Conservation (phyloP, 1,139 yeast genomes). For the Scheffersomyces illinoinensis region DNA sequence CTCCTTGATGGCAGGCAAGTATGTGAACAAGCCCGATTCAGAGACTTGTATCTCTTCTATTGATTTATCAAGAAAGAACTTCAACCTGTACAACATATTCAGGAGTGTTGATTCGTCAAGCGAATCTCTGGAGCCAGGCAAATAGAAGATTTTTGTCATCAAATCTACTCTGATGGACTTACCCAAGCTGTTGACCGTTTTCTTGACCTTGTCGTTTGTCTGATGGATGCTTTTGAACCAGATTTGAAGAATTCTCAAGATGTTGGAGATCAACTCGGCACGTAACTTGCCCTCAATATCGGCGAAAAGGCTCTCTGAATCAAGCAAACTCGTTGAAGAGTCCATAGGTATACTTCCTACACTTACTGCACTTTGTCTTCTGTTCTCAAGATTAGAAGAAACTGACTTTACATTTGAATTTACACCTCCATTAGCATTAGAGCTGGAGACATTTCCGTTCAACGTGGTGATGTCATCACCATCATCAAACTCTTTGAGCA, state of each 20-base stretch:
- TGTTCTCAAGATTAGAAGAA: neutral
- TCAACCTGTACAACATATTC: constrained; percentile 16
- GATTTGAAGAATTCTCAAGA: constrained; percentile 23
- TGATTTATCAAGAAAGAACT: constrained; percentile 21
- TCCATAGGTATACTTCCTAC: neutral
- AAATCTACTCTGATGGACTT: constrained; percentile 8
- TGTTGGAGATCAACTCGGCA: constrained; percentile 27
- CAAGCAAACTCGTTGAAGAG: neutral
- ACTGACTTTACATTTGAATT: neutral
- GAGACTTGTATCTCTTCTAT: constrained; percentile 17
- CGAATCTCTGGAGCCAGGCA: constrained; percentile 14
- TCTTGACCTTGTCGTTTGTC: constrained; percentile 10
- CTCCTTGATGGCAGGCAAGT: constrained; percentile 28
- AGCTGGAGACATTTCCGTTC: constrained; percentile 19
- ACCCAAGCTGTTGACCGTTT: constrained; percentile 2
- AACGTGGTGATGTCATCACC: constrained; percentile 35
- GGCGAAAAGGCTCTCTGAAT: constrained; percentile 13
- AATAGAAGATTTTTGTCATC: constrained; percentile 16
- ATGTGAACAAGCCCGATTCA: constrained; percentile 13
- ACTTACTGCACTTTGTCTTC: neutral
- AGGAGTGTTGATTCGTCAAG: constrained; percentile 16
- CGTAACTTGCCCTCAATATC: constrained; percentile 28
- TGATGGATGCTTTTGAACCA: constrained; percentile 24
- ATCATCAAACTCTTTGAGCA: constrained; percentile 15
- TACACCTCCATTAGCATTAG: constrained; percentile 19